Base-by-base conservation (phyloP, 208 protist species). In the Trypanosomatidae sp. region DNA sequence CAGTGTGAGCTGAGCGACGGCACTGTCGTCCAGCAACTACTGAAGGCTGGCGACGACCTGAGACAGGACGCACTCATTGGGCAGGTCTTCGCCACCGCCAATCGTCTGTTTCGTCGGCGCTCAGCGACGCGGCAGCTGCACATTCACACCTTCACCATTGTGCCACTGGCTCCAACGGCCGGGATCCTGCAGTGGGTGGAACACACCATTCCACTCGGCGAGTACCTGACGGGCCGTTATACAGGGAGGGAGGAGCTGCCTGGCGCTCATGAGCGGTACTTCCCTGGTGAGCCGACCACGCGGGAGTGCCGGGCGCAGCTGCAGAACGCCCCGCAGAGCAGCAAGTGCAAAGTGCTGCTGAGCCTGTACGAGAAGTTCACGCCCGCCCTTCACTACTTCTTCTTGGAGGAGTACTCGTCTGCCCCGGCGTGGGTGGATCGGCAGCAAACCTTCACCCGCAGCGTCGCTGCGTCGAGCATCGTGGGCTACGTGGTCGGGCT, bases 11-110 rank as follows among this genome's bases (percentile, higher is more conserved):
- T 96, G 44, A 88, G 78, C 52, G 88, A 98, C 74, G 98, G 98
- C 5, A 53, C 56, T 9, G 41, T 76, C 30, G 92, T 98, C 49
- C 87, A 81, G 62, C 95, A 99, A 76, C 82, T 98, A 3, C 77
- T 98, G 25, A 98, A 98, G 70, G 73, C 88, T 0, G 88, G 92
- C 12, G 98, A 99, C 83, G 98, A 99, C 76, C 41, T 98, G 55
- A 86, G 98, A 4, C 98, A 99, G 79, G 98, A 99, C 81, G 96
- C 94, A 4, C 87, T 99, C 7, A 98, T 99, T 76, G 88, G 99
- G 84, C 98, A 99, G 76, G 96, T 88, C 84, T 99, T 97, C 72
- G 22, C 25, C 28, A 91, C 85, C 10, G 95, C 77, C 80, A 99
- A 94, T 65, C 19, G 36, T 30, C 95, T 99, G 3, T 80, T 88